phyloP scores from a whole-genome alignment of 192 early-diverging fungal species.

The Backusella sp. region DNA sequence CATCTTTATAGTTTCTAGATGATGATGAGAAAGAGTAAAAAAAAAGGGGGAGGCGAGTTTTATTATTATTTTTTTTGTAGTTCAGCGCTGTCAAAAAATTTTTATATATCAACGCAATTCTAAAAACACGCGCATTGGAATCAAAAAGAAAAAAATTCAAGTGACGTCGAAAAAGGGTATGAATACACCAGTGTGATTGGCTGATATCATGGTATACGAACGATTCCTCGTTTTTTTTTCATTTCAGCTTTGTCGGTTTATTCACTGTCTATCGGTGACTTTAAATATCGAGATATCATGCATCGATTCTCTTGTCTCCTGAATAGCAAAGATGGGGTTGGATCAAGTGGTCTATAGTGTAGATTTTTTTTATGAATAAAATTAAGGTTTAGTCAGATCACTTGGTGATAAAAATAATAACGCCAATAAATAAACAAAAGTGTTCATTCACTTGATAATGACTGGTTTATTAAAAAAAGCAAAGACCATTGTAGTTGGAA shows the following conservation, averaged over 20 bases:
- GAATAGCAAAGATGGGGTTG: too few relatives aligned
- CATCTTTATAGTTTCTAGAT: slow-evolving; percentile 1
- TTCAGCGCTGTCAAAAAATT: slow-evolving; percentile 3
- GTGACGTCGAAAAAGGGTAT: not conserved
- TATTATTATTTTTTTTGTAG: not conserved
- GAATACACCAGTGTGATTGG: not conserved
- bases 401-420: not conserved
- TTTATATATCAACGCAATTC: not conserved
- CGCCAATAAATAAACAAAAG: not conserved
- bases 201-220: too few relatives aligned
- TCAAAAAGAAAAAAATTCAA: not conserved
- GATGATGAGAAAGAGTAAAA: not conserved
- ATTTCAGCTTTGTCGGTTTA: too few relatives aligned
- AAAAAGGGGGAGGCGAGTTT: not conserved
- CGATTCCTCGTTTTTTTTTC: too few relatives aligned
- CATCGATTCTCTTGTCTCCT: too few relatives aligned
- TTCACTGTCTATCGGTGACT: too few relatives aligned
- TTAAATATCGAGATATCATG: too few relatives aligned
- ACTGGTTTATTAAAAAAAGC: too few relatives aligned
- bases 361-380: too few relatives aligned
- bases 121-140: not conserved
- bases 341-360: too few relatives aligned
- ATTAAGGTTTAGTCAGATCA: not conserved
- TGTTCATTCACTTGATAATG: too few relatives aligned
- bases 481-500: too few relatives aligned